Evolutionary conservation across 139 green algal species (phyloP), one percentile per base, ranked within the genome.

Genomic region (Coelastrella sp.): DNA sequence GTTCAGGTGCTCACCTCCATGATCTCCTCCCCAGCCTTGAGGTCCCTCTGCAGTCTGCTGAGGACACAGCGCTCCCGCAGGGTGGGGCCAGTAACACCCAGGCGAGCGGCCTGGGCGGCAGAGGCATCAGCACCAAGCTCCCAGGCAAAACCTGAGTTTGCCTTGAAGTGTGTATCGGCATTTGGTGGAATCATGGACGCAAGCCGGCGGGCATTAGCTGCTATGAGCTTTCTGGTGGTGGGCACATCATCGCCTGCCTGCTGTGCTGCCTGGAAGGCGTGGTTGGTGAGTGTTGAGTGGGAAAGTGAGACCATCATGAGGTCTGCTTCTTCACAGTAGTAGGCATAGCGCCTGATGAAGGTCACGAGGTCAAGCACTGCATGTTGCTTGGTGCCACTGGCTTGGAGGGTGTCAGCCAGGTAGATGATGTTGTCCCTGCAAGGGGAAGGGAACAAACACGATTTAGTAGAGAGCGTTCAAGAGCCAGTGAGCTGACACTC

Each of bases 81-180:
- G 7, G 68, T 76, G 19, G 68, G 68, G n/a, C 7, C 68, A 8
- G 68, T n/a, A 8, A 76, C 68, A 27, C 68, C 68, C n/a, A 27
- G 19, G 7, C 7, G 15, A n/a, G 68, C 68, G 24, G 68, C 68
- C 68, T 76, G 68, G 24, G 68, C 68, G 10, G 68, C 8, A 27
- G 68, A 76, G 7, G 68, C 68, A n/a, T 76, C 15, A 76, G 68
- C 7, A 8, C 68, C 68, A 10, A 76, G 7, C 68, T 76, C 68
- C 68, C 68, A 76, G 68, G 68, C 68, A 76, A 76, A 76, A 10
- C 68, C 68, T 27, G 68, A 76, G 68, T 76, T 76, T n/a, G 68
- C 68, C 68, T 27, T 15, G 68, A 27, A 76, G 19, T 24, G 68
- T 24, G 68, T 76, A 8, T 76, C 68, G 8, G 68, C 68, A 76